These are phyloP conservation scores for Falciphora oryzae DNA, from an alignment of 2,329 filamentous ascomycete species.

Conservation along the genomic window DNA sequence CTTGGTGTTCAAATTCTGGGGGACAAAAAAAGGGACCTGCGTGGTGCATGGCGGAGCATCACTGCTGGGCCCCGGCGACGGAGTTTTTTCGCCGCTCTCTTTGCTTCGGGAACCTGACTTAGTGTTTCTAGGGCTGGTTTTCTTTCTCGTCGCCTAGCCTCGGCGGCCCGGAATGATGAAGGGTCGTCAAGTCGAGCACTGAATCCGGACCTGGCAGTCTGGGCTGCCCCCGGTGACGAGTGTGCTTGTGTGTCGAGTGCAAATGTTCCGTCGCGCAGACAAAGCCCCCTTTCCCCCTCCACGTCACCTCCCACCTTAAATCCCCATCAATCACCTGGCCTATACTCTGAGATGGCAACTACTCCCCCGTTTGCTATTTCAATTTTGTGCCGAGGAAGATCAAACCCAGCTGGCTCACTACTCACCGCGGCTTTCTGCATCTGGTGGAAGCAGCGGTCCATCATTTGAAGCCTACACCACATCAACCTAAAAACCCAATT, in stretches of 20 bases:
- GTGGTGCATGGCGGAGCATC: background rate
- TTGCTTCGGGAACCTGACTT: background rate
- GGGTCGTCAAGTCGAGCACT: background rate
- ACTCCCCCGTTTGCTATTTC: background rate
- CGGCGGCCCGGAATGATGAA: background rate
- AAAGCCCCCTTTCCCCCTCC: background rate
- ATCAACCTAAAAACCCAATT: background rate
- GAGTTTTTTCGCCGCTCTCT: background rate
- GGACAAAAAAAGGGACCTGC: background rate
- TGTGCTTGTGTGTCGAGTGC: background rate
- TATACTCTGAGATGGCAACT: constrained; percentile 1
- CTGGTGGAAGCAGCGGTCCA: background rate
- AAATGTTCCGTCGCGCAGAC: background rate
- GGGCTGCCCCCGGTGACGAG: background rate
- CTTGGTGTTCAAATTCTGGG: constrained; percentile 4
- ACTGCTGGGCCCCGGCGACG: background rate
- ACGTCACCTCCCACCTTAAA: background rate
- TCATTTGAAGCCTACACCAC: background rate
- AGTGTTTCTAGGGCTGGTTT: constrained; percentile 2
- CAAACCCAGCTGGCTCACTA: background rate
- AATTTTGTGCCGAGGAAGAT: constrained; percentile 2
- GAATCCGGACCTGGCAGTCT: background rate
- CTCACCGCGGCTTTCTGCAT: background rate
- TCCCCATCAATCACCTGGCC: background rate
- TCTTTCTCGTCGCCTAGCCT: background rate